phyloP scores from a whole-genome alignment of 2,329 filamentous ascomycete genomes.

The Penicillium fuscoglaucum region DNA sequence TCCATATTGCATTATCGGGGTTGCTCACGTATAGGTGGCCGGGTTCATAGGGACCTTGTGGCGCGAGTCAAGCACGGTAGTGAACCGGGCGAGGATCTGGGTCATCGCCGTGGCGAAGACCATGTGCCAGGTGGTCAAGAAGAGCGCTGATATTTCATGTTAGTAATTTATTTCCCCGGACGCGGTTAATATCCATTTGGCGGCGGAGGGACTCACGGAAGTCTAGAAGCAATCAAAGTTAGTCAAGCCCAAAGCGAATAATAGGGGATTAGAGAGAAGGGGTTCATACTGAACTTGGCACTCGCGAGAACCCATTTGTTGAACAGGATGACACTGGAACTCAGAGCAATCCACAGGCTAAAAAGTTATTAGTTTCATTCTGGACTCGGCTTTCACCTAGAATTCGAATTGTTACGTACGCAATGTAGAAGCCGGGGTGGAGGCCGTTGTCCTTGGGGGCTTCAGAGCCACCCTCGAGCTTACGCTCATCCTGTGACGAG shows the following conservation, averaged over 20 bases:
- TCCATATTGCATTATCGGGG: not conserved
- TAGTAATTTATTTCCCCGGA: not conserved
- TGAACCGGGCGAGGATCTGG: constrained; percentile 86
- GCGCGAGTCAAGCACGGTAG: constrained; percentile 81
- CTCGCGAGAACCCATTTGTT: constrained; percentile 97
- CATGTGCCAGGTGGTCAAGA: constrained; percentile 93
- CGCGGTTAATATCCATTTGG: not conserved
- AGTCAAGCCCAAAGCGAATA: constrained; percentile 2
- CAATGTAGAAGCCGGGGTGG: constrained; percentile 35
- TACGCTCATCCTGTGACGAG: constrained; percentile 27
- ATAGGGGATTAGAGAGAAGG: not conserved
- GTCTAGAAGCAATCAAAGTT: constrained; percentile 30
- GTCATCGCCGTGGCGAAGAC: constrained; percentile 90
- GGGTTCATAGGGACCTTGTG: constrained; percentile 97
- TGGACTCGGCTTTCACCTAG: not conserved
- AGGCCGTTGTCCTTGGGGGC: constrained; percentile 26
- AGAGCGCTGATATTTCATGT: constrained; percentile 42
- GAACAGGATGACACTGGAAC: constrained; percentile 92
- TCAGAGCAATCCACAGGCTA: constrained; percentile 87
- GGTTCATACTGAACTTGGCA: constrained; percentile 70
- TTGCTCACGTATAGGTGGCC: constrained; percentile 68
- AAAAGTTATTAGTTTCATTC: constrained; percentile 14
- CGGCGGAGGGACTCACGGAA: constrained; percentile 44
- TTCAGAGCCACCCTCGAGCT: constrained; percentile 24
- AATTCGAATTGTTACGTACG: constrained; percentile 19